These are phyloP conservation scores for Colletotrichum tamarilloi DNA, from an alignment of 2,329 filamentous ascomycete species.

Conservation along the genomic window DNA sequence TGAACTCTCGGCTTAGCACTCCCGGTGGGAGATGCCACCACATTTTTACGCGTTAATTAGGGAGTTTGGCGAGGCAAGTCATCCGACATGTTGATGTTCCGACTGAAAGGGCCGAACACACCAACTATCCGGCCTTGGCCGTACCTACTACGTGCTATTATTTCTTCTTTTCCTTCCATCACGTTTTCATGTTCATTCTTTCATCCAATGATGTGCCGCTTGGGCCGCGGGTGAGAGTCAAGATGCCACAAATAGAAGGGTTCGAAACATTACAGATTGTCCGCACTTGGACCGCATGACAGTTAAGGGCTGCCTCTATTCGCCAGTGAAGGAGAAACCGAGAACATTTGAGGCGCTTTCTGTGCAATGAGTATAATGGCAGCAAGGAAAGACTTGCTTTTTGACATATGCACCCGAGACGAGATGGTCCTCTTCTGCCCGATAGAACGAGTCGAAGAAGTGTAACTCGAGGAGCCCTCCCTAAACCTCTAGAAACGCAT, in stretches of 20 bases:
- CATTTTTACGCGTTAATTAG: too few species aligned
- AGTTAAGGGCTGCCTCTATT: background rate
- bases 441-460: background rate
- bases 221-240: background rate
- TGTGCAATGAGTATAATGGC: too few species aligned
- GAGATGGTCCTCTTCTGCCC: background rate
- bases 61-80: background rate
- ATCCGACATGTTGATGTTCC: background rate
- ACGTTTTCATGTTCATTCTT: background rate
- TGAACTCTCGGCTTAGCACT: background rate
- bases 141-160: fast-evolving
- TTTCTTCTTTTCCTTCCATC: background rate
- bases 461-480: background rate
- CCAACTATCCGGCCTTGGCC: background rate
- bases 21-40: background rate
- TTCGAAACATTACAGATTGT: slow-evolving; percentile 4
- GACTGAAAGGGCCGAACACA: background rate
- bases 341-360: background rate
- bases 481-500: background rate
- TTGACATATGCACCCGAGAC: background rate
- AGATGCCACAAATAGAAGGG: background rate
- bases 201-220: background rate
- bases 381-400: background rate
- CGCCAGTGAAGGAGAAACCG: background rate
- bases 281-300: background rate